Conservation (phyloP, 148 eudicot species). For the Chenopodium formosanum region DNA sequence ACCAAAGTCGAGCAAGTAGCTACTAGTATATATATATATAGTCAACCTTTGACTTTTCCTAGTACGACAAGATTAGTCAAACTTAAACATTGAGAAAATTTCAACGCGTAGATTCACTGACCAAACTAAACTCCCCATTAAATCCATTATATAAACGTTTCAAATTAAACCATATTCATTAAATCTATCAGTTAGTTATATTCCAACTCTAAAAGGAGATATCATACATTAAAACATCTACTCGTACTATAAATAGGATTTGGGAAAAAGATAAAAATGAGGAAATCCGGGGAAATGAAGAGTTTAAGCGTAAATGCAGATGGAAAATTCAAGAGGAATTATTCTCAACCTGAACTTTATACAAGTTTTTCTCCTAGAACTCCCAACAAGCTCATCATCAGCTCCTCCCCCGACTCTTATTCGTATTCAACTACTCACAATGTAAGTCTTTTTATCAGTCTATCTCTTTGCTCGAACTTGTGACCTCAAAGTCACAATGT, state of each 20-base stretch:
- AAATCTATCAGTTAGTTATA: no score
- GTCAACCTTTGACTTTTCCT: no score
- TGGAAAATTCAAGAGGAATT: background rate
- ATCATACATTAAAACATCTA: no score
- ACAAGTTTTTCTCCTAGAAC: background rate
- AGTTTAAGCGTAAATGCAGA: background rate
- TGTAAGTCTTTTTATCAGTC: no score
- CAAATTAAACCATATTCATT: no score
- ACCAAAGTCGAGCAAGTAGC: no score
- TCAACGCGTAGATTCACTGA: background rate
- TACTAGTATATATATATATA: no score
- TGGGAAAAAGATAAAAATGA: background rate
- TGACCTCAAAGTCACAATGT: no score
- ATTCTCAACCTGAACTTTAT: background rate
- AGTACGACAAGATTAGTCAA: background rate
- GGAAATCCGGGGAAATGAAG: background rate
- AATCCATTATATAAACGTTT: no score
- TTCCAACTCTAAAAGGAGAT: no score
- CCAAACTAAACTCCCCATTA: background rate
- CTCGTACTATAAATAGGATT: no score
- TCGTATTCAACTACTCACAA: background rate
- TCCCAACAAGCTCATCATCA: background rate
- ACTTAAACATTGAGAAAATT: background rate
- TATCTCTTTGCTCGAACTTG: no score
- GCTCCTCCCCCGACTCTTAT: background rate